These are phyloP conservation scores for Kurtzmaniella quercitrusa DNA, from an alignment of 1,139 yeast species.

Conservation along the genomic window DNA sequence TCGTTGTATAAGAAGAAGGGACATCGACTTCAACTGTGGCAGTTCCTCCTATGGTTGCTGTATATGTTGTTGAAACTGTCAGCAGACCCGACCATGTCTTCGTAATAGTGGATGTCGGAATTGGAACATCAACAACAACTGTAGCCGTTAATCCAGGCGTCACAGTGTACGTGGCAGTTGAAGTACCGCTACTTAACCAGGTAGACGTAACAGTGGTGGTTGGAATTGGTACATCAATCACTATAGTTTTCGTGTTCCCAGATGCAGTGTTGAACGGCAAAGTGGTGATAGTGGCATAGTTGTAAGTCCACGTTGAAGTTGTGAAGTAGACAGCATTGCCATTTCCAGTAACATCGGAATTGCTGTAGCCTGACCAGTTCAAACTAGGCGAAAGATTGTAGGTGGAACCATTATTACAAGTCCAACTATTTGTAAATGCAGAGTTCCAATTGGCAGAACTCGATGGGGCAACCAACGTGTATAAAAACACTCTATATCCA, in stretches of 20 bases:
- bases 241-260: conserved; percentile 15
- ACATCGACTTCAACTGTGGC: conserved; percentile 13
- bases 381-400: neutral
- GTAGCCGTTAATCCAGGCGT: conserved; percentile 2
- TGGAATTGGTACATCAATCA: conserved; percentile 17
- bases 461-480: conserved; percentile 11
- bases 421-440: neutral
- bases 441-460: neutral
- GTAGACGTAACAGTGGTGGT: conserved; percentile 16
- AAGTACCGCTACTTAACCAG: conserved; percentile 13
- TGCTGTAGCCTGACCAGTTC: conserved; percentile 11
- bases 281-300: conserved; percentile 11
- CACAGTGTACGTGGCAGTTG: neutral
- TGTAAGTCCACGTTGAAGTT: conserved; percentile 8
- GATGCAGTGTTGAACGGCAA: conserved; percentile 11
- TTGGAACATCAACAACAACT: conserved; percentile 6
- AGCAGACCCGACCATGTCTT: conserved; percentile 8
- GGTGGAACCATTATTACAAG: neutral
- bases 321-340: conserved; percentile 6
- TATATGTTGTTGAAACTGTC: conserved; percentile 8
- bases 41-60: conserved; percentile 8
- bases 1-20: conserved; percentile 11
- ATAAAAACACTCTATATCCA: conserved; percentile 30
- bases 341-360: conserved; percentile 5
- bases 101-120: conserved; percentile 6